A percentile compares a stretch with the other conserved stretches of the same genome.
These are phyloP conservation scores for Elasticomyces elasticus DNA, from an alignment of 495 filamentous ascomycete species.

Conservation along the genomic window DNA sequence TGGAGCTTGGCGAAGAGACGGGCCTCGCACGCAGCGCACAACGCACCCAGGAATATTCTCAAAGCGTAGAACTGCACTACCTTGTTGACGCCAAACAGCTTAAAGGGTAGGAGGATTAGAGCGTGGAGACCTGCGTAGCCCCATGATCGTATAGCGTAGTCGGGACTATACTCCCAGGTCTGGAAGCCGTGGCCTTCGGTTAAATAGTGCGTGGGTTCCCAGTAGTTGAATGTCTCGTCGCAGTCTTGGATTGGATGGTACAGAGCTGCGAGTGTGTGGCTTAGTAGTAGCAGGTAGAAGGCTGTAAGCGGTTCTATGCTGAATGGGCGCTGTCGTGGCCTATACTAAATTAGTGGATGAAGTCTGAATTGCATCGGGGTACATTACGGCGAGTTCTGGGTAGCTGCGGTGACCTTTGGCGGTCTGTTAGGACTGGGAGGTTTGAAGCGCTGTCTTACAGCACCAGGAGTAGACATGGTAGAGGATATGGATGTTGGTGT, in stretches of 20 bases:
- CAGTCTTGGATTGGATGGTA: constrained; percentile 94
- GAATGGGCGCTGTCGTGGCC: constrained; percentile 33
- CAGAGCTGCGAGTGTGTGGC: constrained; percentile 66
- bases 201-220: constrained; percentile 95
- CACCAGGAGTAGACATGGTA: not conserved
- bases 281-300: constrained; percentile 65
- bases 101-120: constrained; percentile 52
- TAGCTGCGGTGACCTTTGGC: not conserved
- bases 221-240: constrained; percentile 98
- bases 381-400: too few species aligned
- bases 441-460: constrained; percentile 1
- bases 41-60: constrained; percentile 58
- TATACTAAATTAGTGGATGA: not conserved
- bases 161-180: constrained; percentile 98
- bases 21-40: constrained; percentile 73
- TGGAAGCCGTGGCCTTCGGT: constrained; percentile 86
- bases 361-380: too few species aligned
- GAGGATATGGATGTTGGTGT: not conserved
- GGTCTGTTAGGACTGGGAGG: not conserved
- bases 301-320: constrained; percentile 60
- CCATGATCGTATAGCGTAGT: constrained; percentile 94
- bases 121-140: constrained; percentile 83
- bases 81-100: constrained; percentile 46
- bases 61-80: constrained; percentile 77
- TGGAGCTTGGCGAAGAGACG: constrained; percentile 68